Evolutionary conservation across 495 filamentous ascomycete species (phyloP).

Genomic region (Annulohypoxylon moriforme): DNA sequence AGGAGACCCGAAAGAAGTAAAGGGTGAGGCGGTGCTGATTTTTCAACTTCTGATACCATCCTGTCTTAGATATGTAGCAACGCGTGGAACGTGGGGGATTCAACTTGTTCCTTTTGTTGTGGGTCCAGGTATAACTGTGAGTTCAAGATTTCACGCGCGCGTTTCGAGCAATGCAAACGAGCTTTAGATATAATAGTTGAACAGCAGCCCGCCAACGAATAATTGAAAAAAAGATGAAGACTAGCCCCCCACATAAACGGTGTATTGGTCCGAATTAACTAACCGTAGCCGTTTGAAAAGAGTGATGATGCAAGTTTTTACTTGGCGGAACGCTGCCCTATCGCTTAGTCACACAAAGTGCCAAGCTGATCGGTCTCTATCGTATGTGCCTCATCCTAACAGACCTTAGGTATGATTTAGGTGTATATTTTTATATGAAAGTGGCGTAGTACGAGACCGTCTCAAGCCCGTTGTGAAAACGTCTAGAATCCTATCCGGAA

Average conservation of each 20-base stretch:
- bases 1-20: constrained; percentile 65
- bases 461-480: not conserved
- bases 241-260: constrained; percentile 3
- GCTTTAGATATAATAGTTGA: constrained; percentile 16
- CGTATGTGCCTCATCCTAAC: constrained; percentile 10
- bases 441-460: constrained; percentile 11
- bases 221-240: constrained; percentile 7
- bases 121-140: constrained; percentile 9
- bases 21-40: constrained; percentile 10
- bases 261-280: not conserved
- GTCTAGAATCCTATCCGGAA: not conserved
- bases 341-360: not conserved
- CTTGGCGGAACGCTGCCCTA: not conserved
- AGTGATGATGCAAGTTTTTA: not conserved
- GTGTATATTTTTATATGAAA: constrained; percentile 3
- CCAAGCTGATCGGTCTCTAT: not conserved
- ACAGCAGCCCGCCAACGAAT: not conserved
- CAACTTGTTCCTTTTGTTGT: constrained; percentile 4
- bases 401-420: too few relatives aligned
- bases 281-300: not conserved
- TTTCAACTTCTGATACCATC: constrained; percentile 35
- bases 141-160: constrained; percentile 13
- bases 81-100: constrained; percentile 18
- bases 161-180: constrained; percentile 12
- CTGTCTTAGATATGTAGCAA: constrained; percentile 20